Conservation (phyloP, 1,284 basidiomycete genomes). For the Pulveroboletus sp. region DNA sequence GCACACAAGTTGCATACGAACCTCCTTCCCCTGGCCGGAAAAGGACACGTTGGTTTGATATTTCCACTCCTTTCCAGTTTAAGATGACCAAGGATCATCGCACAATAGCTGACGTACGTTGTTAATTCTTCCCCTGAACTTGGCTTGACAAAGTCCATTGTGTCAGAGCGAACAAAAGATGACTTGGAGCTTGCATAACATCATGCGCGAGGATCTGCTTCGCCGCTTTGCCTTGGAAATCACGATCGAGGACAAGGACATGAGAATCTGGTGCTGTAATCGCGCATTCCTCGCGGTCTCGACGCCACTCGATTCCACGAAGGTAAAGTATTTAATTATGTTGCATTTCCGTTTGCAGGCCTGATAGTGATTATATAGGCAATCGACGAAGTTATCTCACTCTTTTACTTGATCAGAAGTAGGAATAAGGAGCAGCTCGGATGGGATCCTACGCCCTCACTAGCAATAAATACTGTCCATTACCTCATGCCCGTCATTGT, state of each 20-base stretch:
- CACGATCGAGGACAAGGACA: slow-evolving; percentile 8
- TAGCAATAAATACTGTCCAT: no score
- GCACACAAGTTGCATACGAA: not conserved
- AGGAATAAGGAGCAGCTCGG: no score
- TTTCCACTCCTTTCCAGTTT: slow-evolving; percentile 15
- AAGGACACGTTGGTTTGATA: slow-evolving; percentile 12
- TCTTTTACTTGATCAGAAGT: slow-evolving; percentile 3
- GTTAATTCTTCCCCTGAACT: not conserved
- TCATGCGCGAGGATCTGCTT: slow-evolving; percentile 15
- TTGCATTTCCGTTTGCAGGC: not conserved
- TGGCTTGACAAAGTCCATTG: no score
- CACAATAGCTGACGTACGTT: not conserved
- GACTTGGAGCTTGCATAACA: slow-evolving; percentile 17
- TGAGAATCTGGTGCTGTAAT: slow-evolving; percentile 15
- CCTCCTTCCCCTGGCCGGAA: no score
- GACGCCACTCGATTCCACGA: not conserved
- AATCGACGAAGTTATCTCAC: not conserved
- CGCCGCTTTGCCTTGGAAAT: slow-evolving; percentile 10
- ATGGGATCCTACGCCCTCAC: no score
- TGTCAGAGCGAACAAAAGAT: slow-evolving; percentile 17
- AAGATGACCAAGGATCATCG: not conserved
- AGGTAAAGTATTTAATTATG: not conserved
- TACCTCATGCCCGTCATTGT: no score
- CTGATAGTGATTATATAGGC: slow-evolving; percentile 7
- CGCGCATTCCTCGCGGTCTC: slow-evolving; percentile 7